phyloP scores from a whole-genome alignment of 495 filamentous ascomycete genomes.

The Penicillium verhagenii region DNA sequence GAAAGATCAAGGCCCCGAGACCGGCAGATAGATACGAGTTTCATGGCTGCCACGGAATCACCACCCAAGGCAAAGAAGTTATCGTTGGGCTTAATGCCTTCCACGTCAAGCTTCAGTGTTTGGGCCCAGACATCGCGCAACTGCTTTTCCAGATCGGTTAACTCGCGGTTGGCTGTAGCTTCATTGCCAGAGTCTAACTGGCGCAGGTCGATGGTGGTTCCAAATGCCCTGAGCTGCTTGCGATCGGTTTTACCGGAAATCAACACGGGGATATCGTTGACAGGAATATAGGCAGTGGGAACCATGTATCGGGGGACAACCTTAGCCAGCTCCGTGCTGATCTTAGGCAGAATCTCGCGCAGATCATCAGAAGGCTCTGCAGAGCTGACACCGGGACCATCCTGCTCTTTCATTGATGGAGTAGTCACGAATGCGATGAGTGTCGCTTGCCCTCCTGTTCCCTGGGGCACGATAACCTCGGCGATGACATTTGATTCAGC shows the following conservation, averaged over 20 bases:
- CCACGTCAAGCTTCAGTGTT: slow-evolving; percentile 35
- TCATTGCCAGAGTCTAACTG: slow-evolving; percentile 23
- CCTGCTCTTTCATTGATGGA: slow-evolving; percentile 23
- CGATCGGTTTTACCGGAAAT: slow-evolving; percentile 49
- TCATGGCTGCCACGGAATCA: slow-evolving; percentile 63
- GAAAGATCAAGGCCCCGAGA: slow-evolving; percentile 32
- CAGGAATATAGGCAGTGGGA: slow-evolving; percentile 41
- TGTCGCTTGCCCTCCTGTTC: slow-evolving; percentile 28
- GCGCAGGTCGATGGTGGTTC: slow-evolving; percentile 30
- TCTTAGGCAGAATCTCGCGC: slow-evolving; percentile 18
- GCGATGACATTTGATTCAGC: slow-evolving; percentile 33
- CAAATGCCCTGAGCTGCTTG: slow-evolving; percentile 34
- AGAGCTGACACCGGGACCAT: slow-evolving; percentile 15
- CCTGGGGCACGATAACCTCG: slow-evolving; percentile 38
- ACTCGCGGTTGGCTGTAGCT: slow-evolving; percentile 17
- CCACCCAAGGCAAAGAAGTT: slow-evolving; percentile 63
- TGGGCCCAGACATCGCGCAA: slow-evolving; percentile 44
- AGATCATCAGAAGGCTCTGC: slow-evolving; percentile 20
- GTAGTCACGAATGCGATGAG: slow-evolving; percentile 41
- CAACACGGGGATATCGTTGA: slow-evolving; percentile 37
- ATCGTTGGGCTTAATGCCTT: slow-evolving; percentile 33
- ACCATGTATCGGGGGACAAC: slow-evolving; percentile 47
- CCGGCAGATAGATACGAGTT: slow-evolving; percentile 37
- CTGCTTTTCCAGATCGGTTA: slow-evolving; percentile 36
- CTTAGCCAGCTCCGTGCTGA: slow-evolving; percentile 27